These are phyloP conservation scores for Neoarthrinium moseri DNA, from an alignment of 2,329 filamentous ascomycete species.

Conservation along the genomic window DNA sequence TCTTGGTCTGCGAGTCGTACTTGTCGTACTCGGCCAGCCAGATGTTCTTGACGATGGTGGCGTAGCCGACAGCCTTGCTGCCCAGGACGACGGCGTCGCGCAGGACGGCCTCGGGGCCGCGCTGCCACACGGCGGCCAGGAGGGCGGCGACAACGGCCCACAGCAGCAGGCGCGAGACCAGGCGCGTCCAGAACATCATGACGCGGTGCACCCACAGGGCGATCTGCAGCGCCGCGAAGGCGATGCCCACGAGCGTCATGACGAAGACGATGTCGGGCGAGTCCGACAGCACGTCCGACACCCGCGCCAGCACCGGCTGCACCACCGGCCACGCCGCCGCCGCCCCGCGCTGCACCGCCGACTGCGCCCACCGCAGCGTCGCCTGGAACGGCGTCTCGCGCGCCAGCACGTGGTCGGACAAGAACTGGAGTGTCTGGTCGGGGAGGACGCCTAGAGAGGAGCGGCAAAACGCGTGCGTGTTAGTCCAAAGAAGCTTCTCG, in stretches of 20 bases:
- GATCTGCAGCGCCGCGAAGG: constrained; percentile 63
- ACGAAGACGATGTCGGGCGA: constrained; percentile 42
- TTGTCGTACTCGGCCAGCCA: constrained; percentile 58
- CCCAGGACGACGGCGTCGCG: constrained; percentile 52
- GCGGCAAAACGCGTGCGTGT: too few relatives aligned
- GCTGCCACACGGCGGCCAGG: constrained; percentile 58
- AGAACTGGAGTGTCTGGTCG: constrained; percentile 39
- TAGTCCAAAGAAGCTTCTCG: too few relatives aligned
- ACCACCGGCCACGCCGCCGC: constrained; percentile 38
- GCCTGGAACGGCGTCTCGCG: constrained; percentile 44
- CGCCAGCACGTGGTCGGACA: constrained; percentile 47
- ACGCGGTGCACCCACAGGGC: constrained; percentile 70
- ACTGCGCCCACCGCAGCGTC: constrained; percentile 32
- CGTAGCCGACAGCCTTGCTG: constrained; percentile 44
- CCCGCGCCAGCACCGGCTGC: constrained; percentile 40
- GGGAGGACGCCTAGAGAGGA: constrained; percentile 37
- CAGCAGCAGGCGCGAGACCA: constrained; percentile 62
- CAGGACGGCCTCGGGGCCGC: constrained; percentile 64
- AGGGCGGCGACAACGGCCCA: constrained; percentile 59
- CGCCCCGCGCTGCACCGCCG: constrained; percentile 21
- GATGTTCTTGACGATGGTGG: constrained; percentile 47
- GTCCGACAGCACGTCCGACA: constrained; percentile 32
- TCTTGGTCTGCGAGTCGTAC: constrained; percentile 49
- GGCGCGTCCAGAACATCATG: constrained; percentile 73
- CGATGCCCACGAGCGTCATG: constrained; percentile 49